Percentiles rank a stretch among this genome's conserved stretches.
Evolutionary conservation across 148 eudicot species (phyloP).

Genomic region (Diospyros lotus): DNA sequence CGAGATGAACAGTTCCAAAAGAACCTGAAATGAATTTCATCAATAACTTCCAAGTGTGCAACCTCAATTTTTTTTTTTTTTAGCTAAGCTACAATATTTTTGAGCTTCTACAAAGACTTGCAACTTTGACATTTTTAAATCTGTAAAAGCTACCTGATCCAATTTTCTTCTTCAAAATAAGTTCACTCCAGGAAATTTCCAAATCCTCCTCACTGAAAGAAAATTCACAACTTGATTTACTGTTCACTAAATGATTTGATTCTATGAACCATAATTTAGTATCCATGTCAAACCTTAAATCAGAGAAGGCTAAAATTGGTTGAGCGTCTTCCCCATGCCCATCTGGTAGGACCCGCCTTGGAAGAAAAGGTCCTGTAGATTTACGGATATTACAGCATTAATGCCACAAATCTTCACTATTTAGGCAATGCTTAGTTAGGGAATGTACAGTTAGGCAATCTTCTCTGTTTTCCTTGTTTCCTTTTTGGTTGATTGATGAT

Average conservation of each 20-base stretch:
- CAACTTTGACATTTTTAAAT: neutral
- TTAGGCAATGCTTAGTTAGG: too few relatives aligned
- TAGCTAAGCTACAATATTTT: too few relatives aligned
- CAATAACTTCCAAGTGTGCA: neutral
- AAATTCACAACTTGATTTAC: conserved; percentile 4
- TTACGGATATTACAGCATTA: too few relatives aligned
- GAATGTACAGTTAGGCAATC: too few relatives aligned
- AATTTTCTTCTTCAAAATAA: conserved; percentile 26
- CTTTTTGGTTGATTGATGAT: too few relatives aligned
- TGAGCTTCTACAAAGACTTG: neutral
- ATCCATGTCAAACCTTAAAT: conserved; percentile 1
- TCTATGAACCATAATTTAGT: conserved; percentile 1
- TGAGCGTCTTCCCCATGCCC: conserved; percentile 15
- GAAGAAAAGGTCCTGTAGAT: neutral
- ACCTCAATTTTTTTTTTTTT: neutral
- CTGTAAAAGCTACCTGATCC: conserved; percentile 18
- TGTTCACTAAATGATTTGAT: neutral
- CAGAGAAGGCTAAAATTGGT: conserved; percentile 7
- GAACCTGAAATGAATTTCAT: conserved; percentile 53
- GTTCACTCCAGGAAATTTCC: conserved; percentile 25
- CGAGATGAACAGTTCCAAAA: conserved; percentile 91
- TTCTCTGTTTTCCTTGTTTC: too few relatives aligned
- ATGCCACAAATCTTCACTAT: too few relatives aligned
- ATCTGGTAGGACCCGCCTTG: conserved; percentile 1
- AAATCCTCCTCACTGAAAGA: conserved; percentile 19